These are phyloP conservation scores for Monosporozyma aquatica DNA, from an alignment of 805 yeast genomes.

Conservation along the genomic window DNA sequence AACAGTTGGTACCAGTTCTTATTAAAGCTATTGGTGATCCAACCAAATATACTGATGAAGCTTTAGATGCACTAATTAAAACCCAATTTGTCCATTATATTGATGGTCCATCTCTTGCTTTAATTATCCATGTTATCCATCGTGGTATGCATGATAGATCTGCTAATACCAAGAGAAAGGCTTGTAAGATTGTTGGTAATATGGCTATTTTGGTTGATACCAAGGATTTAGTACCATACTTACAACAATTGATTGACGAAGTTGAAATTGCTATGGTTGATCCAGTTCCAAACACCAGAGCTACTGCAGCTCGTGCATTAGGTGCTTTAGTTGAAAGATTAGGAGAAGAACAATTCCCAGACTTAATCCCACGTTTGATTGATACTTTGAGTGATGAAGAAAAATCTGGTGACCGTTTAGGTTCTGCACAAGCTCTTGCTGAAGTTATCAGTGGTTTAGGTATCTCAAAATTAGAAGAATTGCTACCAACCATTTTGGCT, in stretches of 20 bases:
- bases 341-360: conserved; percentile 95
- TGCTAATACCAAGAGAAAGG: conserved; percentile 84
- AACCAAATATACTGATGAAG: conserved; percentile 77
- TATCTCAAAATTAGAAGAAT: conserved; percentile 73
- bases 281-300: conserved; percentile 94
- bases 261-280: conserved; percentile 94
- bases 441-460: conserved; percentile 94
- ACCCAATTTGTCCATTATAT: conserved; percentile 96
- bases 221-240: conserved; percentile 75
- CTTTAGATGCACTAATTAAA: conserved; percentile 73
- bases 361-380: conserved; percentile 70
- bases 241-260: conserved; percentile 67
- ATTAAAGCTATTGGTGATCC: conserved; percentile 95
- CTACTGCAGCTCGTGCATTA: conserved; percentile 93
- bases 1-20: conserved; percentile 75
- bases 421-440: conserved; percentile 93
- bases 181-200: conserved; percentile 97
- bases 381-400: conserved; percentile 66
- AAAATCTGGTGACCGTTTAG: conserved; percentile 84
- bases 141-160: conserved; percentile 93
- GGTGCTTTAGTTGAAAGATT: conserved; percentile 93
- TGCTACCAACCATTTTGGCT: conserved; percentile 68
- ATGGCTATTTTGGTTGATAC: conserved; percentile 94
- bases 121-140: conserved; percentile 87
- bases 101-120: conserved; percentile 94